A percentile compares a stretch with the other conserved stretches of the same genome.
phyloP scores from a whole-genome alignment of 2,329 filamentous ascomycete genomes.

The Paraphoma sp. region DNA sequence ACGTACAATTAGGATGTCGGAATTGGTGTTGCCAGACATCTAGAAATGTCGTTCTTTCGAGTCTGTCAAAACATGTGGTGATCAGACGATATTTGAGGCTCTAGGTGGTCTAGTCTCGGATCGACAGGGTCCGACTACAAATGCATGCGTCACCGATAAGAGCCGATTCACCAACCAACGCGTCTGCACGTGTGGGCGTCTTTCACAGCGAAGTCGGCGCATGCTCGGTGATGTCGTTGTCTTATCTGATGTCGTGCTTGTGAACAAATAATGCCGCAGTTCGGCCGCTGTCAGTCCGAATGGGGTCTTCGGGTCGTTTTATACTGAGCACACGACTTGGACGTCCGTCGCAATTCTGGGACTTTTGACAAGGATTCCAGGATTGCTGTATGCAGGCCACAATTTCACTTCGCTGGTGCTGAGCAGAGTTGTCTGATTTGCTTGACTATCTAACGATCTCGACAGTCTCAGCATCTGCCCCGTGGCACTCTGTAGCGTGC shows the following conservation, averaged over 20 bases:
- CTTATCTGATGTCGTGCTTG: conserved; percentile 3
- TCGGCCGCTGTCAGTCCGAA: too few species aligned
- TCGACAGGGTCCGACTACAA: background rate
- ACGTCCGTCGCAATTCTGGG: too few species aligned
- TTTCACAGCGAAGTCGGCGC: conserved; percentile 5
- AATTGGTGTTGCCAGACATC: conserved; percentile 54
- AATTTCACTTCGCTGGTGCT: background rate
- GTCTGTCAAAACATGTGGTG: background rate
- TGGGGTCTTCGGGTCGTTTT: too few species aligned
- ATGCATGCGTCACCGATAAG: conserved; percentile 9
- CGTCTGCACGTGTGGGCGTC: background rate
- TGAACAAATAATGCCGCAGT: too few species aligned
- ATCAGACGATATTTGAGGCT: conserved; percentile 2
- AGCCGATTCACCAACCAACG: conserved; percentile 3
- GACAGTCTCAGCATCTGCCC: too few species aligned
- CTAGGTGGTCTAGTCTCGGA: background rate
- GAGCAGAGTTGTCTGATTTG: too few species aligned
- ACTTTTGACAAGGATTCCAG: too few species aligned
- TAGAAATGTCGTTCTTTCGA: background rate
- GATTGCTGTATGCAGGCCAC: background rate
- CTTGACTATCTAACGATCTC: too few species aligned
- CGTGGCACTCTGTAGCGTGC: too few species aligned
- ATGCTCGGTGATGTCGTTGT: conserved; percentile 3
- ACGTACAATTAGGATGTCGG: conserved; percentile 65
- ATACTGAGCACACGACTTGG: too few species aligned